These are phyloP conservation scores for Nicotiana knightiana DNA, from an alignment of 257 asterid species.

Conservation along the genomic window DNA sequence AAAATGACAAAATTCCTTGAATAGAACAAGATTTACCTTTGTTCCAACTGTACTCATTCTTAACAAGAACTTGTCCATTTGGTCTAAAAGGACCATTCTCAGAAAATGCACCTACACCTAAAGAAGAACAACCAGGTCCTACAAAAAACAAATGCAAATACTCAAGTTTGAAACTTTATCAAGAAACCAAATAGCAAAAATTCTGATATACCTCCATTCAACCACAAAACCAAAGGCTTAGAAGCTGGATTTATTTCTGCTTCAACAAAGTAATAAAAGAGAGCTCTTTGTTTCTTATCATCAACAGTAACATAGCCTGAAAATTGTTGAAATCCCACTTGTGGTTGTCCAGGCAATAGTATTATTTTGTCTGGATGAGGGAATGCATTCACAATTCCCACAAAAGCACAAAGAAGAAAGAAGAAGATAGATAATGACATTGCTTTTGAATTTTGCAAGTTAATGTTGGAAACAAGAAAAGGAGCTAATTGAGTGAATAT, in stretches of 20 bases:
- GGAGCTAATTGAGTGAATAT: not conserved
- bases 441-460: constrained; percentile 6
- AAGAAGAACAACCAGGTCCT: constrained; percentile 78
- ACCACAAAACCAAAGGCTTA: constrained; percentile 70
- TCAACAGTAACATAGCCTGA: constrained; percentile 61
- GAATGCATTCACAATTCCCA: constrained; percentile 19
- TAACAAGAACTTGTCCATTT: constrained; percentile 35
- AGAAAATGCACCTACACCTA: constrained; percentile 74
- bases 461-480: constrained; percentile 1
- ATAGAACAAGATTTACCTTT: constrained; percentile 32
- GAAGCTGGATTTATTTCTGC: constrained; percentile 49
- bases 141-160: constrained; percentile 5
- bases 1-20: not conserved
- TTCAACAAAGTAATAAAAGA: constrained; percentile 61
- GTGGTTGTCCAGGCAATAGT: constrained; percentile 60
- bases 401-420: constrained; percentile 24
- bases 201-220: constrained; percentile 50
- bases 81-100: constrained; percentile 78
- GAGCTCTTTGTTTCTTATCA: constrained; percentile 34
- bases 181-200: not conserved
- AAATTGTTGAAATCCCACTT: constrained; percentile 49
- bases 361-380: constrained; percentile 45
- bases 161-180: not conserved
- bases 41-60: constrained; percentile 62
- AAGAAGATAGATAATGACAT: constrained; percentile 29